phyloP scores from a whole-genome alignment of 163 green algal species.

The Chlorella variabilis region DNA sequence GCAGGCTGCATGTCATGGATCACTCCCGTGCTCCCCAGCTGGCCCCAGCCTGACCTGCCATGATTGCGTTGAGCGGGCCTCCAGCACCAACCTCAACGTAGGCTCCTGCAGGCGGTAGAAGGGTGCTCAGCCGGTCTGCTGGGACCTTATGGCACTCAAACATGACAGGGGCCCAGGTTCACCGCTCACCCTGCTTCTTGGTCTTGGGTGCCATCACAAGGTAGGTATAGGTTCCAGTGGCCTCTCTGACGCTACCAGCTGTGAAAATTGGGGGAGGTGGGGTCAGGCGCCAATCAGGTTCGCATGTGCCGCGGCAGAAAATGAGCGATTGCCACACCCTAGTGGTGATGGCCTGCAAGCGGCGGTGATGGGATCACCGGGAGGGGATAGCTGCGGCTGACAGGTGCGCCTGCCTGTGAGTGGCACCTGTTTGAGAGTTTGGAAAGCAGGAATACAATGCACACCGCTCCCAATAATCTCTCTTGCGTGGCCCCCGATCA shows the following conservation, averaged over 20 bases:
- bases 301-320: no score
- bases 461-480: no score
- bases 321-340: not conserved
- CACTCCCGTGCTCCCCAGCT: no score
- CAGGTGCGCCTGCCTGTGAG: not conserved
- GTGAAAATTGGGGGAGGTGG: not conserved
- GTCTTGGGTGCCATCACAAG: conserved; percentile 22
- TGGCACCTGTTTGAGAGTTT: not conserved
- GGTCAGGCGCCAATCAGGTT: no score
- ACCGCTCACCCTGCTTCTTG: conserved; percentile 4
- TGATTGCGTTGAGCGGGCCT: not conserved
- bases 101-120: not conserved
- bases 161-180: not conserved
- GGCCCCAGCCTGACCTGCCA: conserved; percentile 34
- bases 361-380: not conserved
- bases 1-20: not conserved
- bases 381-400: not conserved
- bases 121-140: not conserved
- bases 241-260: not conserved
- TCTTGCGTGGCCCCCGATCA: no score
- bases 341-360: not conserved
- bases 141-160: not conserved
- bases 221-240: not conserved
- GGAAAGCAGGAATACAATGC: not conserved
- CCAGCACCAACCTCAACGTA: conserved; percentile 41